Conservation (phyloP, 2,329 filamentous ascomycete species). For the Catunica adiposa region DNA sequence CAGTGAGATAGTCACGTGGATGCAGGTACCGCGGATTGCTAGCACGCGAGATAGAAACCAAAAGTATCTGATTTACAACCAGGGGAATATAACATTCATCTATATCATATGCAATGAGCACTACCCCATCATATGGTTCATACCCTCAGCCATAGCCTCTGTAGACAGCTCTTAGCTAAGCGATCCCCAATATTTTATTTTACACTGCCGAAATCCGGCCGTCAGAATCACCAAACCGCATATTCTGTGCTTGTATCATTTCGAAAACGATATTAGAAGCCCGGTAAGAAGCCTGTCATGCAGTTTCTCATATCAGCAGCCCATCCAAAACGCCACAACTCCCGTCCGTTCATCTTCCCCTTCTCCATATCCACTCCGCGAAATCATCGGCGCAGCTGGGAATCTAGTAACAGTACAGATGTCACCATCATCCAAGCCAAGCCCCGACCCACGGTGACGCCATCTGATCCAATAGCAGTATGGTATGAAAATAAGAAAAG, state of each 20-base stretch:
- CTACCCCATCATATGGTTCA: too few species aligned
- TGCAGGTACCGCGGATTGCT: not conserved
- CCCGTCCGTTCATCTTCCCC: not conserved
- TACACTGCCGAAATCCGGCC: too few species aligned
- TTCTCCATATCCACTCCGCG: not conserved
- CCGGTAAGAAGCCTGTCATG: not conserved
- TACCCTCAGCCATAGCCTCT: too few species aligned
- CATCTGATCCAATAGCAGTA: not conserved
- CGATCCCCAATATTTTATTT: too few species aligned
- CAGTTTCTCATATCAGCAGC: not conserved
- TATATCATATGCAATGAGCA: too few species aligned
- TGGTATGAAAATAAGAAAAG: not conserved
- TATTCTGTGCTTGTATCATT: not conserved
- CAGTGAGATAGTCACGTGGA: slow-evolving; percentile 1
- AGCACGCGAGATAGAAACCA: too few species aligned
- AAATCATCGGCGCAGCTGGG: not conserved
- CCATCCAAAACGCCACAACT: not conserved
- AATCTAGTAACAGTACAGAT: too few species aligned
- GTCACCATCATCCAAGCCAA: not conserved
- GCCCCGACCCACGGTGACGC: not conserved
- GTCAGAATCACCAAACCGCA: too few species aligned
- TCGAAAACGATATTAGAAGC: too few species aligned
- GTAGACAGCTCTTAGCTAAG: too few species aligned
- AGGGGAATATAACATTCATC: too few species aligned
- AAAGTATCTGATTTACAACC: too few species aligned